These are phyloP conservation scores for Schizosaccharomyces osmophilus DNA, from an alignment of 805 yeast genomes.

Conservation along the genomic window DNA sequence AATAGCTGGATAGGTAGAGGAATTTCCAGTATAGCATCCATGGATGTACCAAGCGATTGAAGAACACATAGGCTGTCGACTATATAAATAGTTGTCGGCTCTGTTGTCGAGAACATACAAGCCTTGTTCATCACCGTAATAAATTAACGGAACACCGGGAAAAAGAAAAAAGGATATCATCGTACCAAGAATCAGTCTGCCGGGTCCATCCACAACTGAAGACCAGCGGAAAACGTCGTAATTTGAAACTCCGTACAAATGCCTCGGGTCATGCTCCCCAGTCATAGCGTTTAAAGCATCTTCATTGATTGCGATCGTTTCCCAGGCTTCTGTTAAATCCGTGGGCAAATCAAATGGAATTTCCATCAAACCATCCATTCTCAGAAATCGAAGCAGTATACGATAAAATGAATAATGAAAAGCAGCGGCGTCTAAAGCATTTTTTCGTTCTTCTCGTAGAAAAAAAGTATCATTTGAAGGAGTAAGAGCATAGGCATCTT, in stretches of 20 bases:
- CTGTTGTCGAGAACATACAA: neutral
- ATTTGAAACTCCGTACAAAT: neutral
- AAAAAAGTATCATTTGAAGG: neutral
- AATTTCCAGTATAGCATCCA: neutral
- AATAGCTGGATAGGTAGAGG: neutral
- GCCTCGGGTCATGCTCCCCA: neutral
- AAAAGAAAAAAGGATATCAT: neutral
- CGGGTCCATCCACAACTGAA: neutral
- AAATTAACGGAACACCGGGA: neutral
- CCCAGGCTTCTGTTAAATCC: neutral
- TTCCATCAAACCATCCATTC: neutral
- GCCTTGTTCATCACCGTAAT: slow-evolving; percentile 2
- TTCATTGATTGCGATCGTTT: neutral
- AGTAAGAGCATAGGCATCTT: neutral
- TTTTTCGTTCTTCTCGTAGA: neutral
- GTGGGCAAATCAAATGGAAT: neutral
- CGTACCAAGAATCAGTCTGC: neutral
- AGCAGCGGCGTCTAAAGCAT: neutral
- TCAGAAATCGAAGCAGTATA: neutral
- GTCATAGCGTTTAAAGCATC: slow-evolving; percentile 1
- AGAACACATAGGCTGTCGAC: slow-evolving; percentile 1
- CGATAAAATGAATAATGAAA: slow-evolving; percentile 1
- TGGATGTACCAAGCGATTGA: slow-evolving; percentile 1
- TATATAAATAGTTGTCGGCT: neutral
- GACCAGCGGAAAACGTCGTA: slow-evolving; percentile 2